Percentiles rank a stretch among this genome's conserved stretches.
Evolutionary conservation across 805 yeast species (phyloP).

Genomic region (Wickerhamiella brachini): DNA sequence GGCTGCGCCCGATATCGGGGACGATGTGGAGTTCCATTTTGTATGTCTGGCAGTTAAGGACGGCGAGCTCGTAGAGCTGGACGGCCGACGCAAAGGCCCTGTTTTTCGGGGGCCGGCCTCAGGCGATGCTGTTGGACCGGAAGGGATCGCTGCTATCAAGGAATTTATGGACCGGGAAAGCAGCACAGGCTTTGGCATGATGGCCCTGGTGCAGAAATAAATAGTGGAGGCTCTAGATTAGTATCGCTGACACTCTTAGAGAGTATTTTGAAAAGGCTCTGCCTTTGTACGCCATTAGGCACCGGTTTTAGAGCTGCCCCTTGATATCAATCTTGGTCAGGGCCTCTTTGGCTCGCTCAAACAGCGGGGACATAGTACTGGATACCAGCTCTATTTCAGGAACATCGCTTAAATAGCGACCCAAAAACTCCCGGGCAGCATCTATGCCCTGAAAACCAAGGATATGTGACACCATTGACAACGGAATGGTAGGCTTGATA

Average conservation of each 20-base stretch:
- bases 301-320: constrained; percentile 52
- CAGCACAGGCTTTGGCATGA: constrained; percentile 46
- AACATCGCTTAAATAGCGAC: not conserved
- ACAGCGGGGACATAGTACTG: constrained; percentile 20
- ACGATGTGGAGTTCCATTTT: constrained; percentile 53
- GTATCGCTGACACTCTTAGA: too few species aligned
- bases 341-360: constrained; percentile 20
- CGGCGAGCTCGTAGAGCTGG: constrained; percentile 61
- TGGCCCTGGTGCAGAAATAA: constrained; percentile 36
- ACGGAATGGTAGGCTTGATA: constrained; percentile 27
- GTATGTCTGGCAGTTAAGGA: constrained; percentile 46
- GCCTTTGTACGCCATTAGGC: too few species aligned
- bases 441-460: constrained; percentile 26
- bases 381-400: constrained; percentile 11
- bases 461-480: constrained; percentile 15
- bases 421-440: constrained; percentile 2
- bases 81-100: constrained; percentile 77
- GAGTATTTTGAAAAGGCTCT: too few species aligned
- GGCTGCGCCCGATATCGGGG: constrained; percentile 30
- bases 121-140: constrained; percentile 37
- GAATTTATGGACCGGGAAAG: constrained; percentile 43
- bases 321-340: constrained; percentile 67
- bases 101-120: constrained; percentile 38
- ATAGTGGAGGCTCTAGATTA: not conserved
- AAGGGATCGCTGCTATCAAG: constrained; percentile 42